Percentiles rank a stretch among this genome's conserved stretches.
Evolutionary conservation across 805 yeast species (phyloP).

Genomic region (Lipomyces orientalis): DNA sequence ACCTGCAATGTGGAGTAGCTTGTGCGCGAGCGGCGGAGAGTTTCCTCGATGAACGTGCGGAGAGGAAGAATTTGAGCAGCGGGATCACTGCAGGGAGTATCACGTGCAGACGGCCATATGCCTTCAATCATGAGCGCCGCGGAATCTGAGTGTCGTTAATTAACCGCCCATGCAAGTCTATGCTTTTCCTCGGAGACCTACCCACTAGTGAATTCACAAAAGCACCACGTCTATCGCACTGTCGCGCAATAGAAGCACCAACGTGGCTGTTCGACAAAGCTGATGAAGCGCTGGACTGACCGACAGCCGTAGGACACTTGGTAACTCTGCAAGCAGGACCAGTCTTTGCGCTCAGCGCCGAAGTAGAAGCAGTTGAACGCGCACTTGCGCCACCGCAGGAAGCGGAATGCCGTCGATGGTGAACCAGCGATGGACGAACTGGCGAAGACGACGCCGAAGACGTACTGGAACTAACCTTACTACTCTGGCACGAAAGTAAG

Average conservation of each 20-base stretch:
- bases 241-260: constrained; percentile 17
- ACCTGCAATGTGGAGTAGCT: constrained; percentile 68
- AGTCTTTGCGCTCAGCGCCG: constrained; percentile 9
- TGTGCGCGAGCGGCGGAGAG: constrained; percentile 58
- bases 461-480: neutral
- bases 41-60: constrained; percentile 48
- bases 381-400: constrained; percentile 10
- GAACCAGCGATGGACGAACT: neutral
- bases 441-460: constrained; percentile 10
- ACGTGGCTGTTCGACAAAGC: neutral
- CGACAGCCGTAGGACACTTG: constrained; percentile 6
- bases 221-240: constrained; percentile 21
- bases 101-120: constrained; percentile 46
- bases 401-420: constrained; percentile 29
- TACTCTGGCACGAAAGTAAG: neutral
- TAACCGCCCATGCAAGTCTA: neutral
- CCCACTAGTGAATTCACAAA: constrained; percentile 35
- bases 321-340: constrained; percentile 8
- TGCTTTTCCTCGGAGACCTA: constrained; percentile 38
- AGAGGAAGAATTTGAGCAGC: constrained; percentile 44
- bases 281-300: neutral
- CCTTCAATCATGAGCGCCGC: constrained; percentile 42
- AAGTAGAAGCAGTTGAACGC: constrained; percentile 1
- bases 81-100: constrained; percentile 36
- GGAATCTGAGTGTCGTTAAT: constrained; percentile 33